Evolutionary conservation across 2,329 filamentous ascomycete species (phyloP), one percentile per base, ranked within the genome.

Genomic region (Ophiocordyceps sinensis): DNA sequence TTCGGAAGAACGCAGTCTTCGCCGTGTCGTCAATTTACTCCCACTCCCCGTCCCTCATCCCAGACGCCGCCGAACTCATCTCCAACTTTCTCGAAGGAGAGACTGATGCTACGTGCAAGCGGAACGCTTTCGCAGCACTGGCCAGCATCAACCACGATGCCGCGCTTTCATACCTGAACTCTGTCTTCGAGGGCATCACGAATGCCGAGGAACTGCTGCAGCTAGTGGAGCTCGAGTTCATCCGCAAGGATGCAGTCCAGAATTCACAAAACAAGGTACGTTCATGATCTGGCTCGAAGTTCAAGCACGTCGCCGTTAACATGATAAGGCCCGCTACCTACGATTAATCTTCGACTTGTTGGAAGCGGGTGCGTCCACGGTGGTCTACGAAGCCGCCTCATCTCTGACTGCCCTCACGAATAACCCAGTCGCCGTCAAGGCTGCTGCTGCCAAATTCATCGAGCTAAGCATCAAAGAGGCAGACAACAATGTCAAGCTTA

Each of bases 401-500:
- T 94, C 89, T 12, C 72, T 98, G 43, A 96, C 89, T 7, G 81
- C 88, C 1, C 75, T 98, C 41, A 98, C 91, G 17, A 93, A 77
- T 62, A 98, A 98, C 64, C 89, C 91, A 1, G 91, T 98, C 12
- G 91, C 91, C 15, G 89, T 98, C 44, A 98, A 96, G 66, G 91
- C 91, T 23, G 91, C 91, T 10, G 91, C 91, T 13, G 76, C 78
- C 51, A 98, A 98, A 58, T 91, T 98, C 59, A 94, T 96, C 48
- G 91, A 98, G 62, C 71, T 98, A 9, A 87, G 84, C 58, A 95
- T 98, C 59, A 94, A 94, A 65, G 91, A 96, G 64, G 82, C 91
- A 1, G 91, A 98, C 61, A 98, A 98, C 70, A 98, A 98, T 57
- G 91, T 98, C 48, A 98, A 98, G 67, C 79, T 98, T 37, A 98